Base-by-base conservation (phyloP, 2,329 filamentous ascomycete genomes). In the Epichloe glyceriae region DNA sequence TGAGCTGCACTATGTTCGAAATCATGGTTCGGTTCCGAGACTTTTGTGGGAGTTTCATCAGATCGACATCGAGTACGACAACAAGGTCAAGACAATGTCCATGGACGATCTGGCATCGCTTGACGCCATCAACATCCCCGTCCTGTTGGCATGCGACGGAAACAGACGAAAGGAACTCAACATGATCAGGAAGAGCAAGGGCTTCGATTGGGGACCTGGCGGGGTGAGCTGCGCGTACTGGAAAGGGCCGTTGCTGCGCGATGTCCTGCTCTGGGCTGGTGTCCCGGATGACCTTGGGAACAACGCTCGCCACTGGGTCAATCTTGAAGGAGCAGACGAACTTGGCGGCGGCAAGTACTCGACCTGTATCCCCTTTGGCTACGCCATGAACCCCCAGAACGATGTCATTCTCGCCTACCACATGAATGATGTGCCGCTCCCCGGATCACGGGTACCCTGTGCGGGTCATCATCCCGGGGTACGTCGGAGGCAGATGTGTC, bases 141-240 rank as follows among this genome's bases (percentile, higher is more conserved):
- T 75, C 5, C 57, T 67, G 0, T 58, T 78, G 2, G 73, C 69
- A 19, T 78, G 74, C 55, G 71, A 73, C 41, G 73, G 73, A 0
- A 76, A 73, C 53, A 59, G 74, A 4, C 62, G 74, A 11, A 76
- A 75, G 50, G 74, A 78, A 54, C 61, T 78, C 42, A 78, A 76
- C 53, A 69, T 74, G 62, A 62, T 75, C 46, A 70, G 64, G 50
- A 69, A 67, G 46, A 70, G 69, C 3, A 74, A 73, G 53, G 73
- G 72, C 1, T 73, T 76, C 57, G 67, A 68, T 55, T 77, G 69
- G 68, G 70, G 66, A 14, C 54, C 69, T 20, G 73, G 65, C 0
- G 74, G 65, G 0, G 66, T 71, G 4, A 68, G 71, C 11, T 75
- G 71, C 52, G 72, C 73, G 0, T 76, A 74, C 53, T 79, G 71